Percentiles rank a stretch among this genome's conserved stretches.
Conservation (phyloP, 2,329 filamentous ascomycete species). For the Verticillium nonalfalfae region DNA sequence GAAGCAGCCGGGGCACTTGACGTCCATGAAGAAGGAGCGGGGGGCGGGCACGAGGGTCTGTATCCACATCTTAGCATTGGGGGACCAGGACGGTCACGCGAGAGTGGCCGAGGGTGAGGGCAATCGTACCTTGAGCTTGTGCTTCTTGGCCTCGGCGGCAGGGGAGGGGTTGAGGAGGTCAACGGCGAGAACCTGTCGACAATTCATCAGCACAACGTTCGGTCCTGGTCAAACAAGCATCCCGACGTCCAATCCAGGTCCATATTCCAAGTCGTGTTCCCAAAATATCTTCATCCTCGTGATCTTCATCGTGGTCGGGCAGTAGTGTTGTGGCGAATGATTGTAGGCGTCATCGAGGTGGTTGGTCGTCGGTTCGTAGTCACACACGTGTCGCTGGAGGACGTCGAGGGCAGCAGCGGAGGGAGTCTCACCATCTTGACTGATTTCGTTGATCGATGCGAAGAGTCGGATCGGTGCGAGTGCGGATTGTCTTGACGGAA, state of each 20-base stretch:
- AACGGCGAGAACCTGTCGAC: slow-evolving; percentile 75
- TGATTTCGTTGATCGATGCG: slow-evolving; percentile 36
- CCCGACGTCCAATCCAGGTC: not conserved
- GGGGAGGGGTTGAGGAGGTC: slow-evolving; percentile 99
- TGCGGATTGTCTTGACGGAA: slow-evolving; percentile 42
- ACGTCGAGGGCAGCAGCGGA: slow-evolving; percentile 12
- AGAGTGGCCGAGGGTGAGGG: slow-evolving; percentile 1
- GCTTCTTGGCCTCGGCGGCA: slow-evolving; percentile 97
- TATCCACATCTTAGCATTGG: slow-evolving; percentile 11
- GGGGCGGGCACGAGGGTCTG: slow-evolving; percentile 91
- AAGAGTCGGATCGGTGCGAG: slow-evolving; percentile 36
- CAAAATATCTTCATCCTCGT: slow-evolving; percentile 7
- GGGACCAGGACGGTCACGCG: not conserved
- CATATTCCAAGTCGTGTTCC: slow-evolving; percentile 1
- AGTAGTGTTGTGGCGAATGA: slow-evolving; percentile 7
- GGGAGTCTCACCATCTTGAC: slow-evolving; percentile 61
- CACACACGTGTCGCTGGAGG: slow-evolving; percentile 7
- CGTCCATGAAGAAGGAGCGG: slow-evolving; percentile 99
- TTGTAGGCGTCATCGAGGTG: slow-evolving; percentile 12
- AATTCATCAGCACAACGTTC: slow-evolving; percentile 17
- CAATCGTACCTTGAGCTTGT: slow-evolving; percentile 95
- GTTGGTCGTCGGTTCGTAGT: slow-evolving; percentile 6
- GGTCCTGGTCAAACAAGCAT: slow-evolving; percentile 4
- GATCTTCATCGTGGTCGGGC: slow-evolving; percentile 1
- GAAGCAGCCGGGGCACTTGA: slow-evolving; percentile 99